Base-by-base conservation (phyloP, 768 basidiomycete genomes). In the Collybiopsis luxurians region DNA sequence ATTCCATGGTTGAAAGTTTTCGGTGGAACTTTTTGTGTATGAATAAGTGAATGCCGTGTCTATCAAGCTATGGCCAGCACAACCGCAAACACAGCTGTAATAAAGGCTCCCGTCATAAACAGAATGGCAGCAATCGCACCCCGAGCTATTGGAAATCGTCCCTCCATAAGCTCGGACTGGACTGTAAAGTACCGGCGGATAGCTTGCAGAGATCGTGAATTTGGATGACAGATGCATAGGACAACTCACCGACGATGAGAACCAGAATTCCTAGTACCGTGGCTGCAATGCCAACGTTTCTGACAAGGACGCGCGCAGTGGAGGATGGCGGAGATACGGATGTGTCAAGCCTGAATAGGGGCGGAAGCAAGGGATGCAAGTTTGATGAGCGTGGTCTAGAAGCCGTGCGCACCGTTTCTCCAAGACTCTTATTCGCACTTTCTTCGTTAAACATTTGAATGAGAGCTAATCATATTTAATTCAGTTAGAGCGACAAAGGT, bases 91-190 rank as follows among this genome's bases (percentile, higher is more conserved):
- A 42, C n/a, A 6, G 19, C 19, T 17, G 17, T 17, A 4, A 42
- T 17, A 17, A 42, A 9, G 17, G 9, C 5, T 6, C 40, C 40
- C 17, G 17, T 65, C 9, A 63, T 45, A 2, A 67, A 60, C 6
- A 71, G 63, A 1, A 80, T 55, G 1, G 62, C 38, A 0, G 64
- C 67, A 23, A 77, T 63, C 3, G 71, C 69, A 28, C 66, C 40
- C 1, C 77, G 66, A 10, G 75, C 74, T 2, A 72, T 71, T 0
- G 78, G 75, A 58, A 79, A 79, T 30, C 67, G 44, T 2, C 78
- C 77, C 2, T 65, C 61, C 4, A 69, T 59, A 36, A 79, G 70
- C 5, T 75, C 72, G 0, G 61, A 57, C 56, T 79, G 78, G 11
- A 55, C 30, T 2, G 38, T 51, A 53, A 59, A 67, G 52, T 64